Evolutionary conservation across 2,329 filamentous ascomycete genomes (phyloP).

Genomic region (Fusarium bactridioides): DNA sequence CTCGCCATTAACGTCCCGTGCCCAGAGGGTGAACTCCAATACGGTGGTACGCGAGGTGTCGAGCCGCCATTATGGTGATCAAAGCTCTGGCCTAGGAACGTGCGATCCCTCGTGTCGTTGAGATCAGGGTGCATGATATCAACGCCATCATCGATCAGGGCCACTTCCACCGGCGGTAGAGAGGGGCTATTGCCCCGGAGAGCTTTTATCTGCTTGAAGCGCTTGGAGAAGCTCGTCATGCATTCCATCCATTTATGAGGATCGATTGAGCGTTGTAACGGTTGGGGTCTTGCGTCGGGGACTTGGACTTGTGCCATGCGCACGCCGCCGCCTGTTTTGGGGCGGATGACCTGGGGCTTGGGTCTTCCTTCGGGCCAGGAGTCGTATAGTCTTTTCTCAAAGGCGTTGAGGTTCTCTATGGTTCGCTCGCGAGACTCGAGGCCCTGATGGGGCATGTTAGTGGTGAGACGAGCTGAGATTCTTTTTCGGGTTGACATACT

Average conservation of each 20-base stretch:
- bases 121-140: not conserved
- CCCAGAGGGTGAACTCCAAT: not conserved
- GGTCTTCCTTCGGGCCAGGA: not conserved
- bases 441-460: not conserved
- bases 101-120: not conserved
- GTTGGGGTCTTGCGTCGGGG: not conserved
- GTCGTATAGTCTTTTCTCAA: not conserved
- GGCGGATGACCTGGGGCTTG: not conserved
- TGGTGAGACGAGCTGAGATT: not conserved
- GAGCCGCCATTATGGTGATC: not conserved
- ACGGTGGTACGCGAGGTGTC: not conserved
- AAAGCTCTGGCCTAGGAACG: not conserved
- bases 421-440: not conserved
- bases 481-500: not conserved
- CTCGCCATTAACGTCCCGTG: not conserved
- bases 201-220: not conserved
- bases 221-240: not conserved
- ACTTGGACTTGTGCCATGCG: not conserved
- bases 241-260: not conserved
- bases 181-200: not conserved
- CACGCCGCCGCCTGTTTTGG: not conserved
- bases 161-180: not conserved
- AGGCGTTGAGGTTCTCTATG: not conserved
- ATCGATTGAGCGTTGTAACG: not conserved
- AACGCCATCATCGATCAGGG: not conserved